Percentiles rank a stretch among this genome's conserved stretches.
Evolutionary conservation across 371 early-diverging fungal genomes (phyloP).

Genomic region (Paramicrosporidium saccamoebae): DNA sequence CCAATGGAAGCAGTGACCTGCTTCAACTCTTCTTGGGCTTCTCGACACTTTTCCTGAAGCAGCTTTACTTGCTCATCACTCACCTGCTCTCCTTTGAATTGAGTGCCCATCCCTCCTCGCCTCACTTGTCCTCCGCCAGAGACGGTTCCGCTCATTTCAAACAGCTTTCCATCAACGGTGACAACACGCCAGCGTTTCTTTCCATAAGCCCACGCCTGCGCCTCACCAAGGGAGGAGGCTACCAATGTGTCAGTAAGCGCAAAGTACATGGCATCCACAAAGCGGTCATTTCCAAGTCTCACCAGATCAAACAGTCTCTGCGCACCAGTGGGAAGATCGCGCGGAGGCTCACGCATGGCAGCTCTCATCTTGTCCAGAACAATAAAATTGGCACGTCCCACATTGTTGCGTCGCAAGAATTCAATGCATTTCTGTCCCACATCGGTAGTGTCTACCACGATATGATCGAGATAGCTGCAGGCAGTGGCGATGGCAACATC

Average conservation of each 20-base stretch:
- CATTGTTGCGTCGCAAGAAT: conserved; percentile 38
- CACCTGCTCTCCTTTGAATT: conserved; percentile 14
- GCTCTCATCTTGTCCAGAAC: conserved; percentile 35
- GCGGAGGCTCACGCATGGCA: conserved; percentile 4
- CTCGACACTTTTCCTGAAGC: conserved; percentile 14
- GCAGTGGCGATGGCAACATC: conserved; percentile 89
- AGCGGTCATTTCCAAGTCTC: conserved; percentile 28
- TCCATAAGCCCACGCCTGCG: conserved; percentile 57
- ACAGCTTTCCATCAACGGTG: conserved; percentile 77
- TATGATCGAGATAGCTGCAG: conserved; percentile 46
- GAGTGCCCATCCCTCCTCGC: conserved; percentile 58
- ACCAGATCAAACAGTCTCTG: conserved; percentile 76
- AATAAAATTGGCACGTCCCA: conserved; percentile 72
- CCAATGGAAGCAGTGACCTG: no score
- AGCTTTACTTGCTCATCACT: conserved; percentile 15
- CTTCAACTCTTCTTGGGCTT: conserved; percentile 6
- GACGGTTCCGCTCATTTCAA: conserved; percentile 92
- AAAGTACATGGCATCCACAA: conserved; percentile 61
- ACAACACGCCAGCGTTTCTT: conserved; percentile 64
- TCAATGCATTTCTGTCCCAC: conserved; percentile 76
- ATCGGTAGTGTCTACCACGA: conserved; percentile 83
- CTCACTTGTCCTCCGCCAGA: conserved; percentile 51
- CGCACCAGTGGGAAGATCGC: conserved; percentile 37
- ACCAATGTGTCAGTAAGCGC: conserved; percentile 76
- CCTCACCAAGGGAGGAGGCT: conserved; percentile 52